Base-by-base conservation (phyloP, 352 stramenopile genomes). In the Phytophthora niederhauseri region DNA sequence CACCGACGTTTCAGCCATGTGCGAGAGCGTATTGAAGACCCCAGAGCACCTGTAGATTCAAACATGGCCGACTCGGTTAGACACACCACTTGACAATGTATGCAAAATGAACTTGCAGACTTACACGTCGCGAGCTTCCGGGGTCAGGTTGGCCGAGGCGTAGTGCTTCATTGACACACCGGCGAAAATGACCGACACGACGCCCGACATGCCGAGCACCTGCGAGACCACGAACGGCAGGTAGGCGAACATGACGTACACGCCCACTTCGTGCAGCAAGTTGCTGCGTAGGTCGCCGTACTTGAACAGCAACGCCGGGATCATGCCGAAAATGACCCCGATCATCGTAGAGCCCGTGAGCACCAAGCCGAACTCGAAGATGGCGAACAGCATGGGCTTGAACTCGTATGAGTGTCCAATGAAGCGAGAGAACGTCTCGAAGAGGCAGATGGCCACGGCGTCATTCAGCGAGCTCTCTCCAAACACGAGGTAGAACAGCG, bases 391-490 rank as follows among this genome's bases (percentile, higher is more conserved):
- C 74, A 92, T 88, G 34, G 88, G 84, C 43, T 80, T 81, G 68
- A 90, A 81, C 49, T 84, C 84, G 72, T 97, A 91, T 24, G 93
- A 89, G 58, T 93, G 89, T 5, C 89, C 89, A 31, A 98, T 92
- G 69, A 98, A 98, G 64, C 97, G 94, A 20, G 89, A 87, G 69
- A 97, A 97, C 4, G 93, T 96, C 52, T 95, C 87, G 69, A 98
- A 99, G 6, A 98, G 75, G 48, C 97, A 97, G 63, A 99, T 97
- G 8, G 85, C 90, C 12, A 98, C 90, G 6, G 95, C 94, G 68
- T 99, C 96, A 73, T 98, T 99, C 26, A 99, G 77, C 30, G 95
- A 97, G 46, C 82, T 97, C 77, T 99, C 96, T 52, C 96, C 96
- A 85, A 98, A 99, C 12, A 98, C 91, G 26, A 99, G 75, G 67